These are phyloP conservation scores for Setomelanomma holmii DNA, from an alignment of 2,329 filamentous ascomycete species.

Conservation along the genomic window DNA sequence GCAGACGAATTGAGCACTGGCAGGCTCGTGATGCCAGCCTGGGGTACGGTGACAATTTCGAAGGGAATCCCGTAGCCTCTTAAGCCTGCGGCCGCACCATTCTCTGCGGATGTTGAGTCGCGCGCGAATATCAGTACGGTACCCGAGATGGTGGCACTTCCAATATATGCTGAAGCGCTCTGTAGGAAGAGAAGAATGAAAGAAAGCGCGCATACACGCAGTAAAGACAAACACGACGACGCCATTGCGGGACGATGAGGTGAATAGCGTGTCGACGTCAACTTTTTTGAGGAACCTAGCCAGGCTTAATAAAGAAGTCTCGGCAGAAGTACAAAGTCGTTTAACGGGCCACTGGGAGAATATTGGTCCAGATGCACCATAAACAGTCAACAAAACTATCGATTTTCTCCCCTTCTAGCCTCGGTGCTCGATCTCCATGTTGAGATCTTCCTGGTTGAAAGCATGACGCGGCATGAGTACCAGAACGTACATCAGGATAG, in stretches of 20 bases:
- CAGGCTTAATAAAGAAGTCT: conserved; percentile 42
- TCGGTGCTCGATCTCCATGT: conserved; percentile 4
- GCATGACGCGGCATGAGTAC: conserved; percentile 27
- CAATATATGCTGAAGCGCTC: conserved; percentile 27
- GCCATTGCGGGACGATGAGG: conserved; percentile 31
- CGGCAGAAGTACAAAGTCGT: conserved; percentile 35
- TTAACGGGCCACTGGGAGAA: conserved; percentile 29
- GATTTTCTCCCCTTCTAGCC: conserved; percentile 34
- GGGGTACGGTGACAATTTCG: conserved; percentile 62
- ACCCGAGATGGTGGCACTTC: conserved; percentile 40
- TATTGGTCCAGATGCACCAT: conserved; percentile 34
- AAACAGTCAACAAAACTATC: conserved; percentile 37
- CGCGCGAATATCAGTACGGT: conserved; percentile 65
- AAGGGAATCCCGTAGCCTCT: conserved; percentile 69
- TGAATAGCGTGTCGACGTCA: conserved; percentile 25
- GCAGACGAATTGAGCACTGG: conserved; percentile 60
- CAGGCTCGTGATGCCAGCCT: conserved; percentile 56
- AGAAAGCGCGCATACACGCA: conserved; percentile 33
- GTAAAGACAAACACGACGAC: conserved; percentile 27
- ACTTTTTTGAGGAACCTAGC: conserved; percentile 29
- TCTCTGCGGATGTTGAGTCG: conserved; percentile 57
- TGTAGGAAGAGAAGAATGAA: conserved; percentile 28
- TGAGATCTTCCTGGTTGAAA: conserved; percentile 12
- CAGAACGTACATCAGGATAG: conserved; percentile 6
- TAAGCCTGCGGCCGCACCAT: conserved; percentile 62